Evolutionary conservation across 371 early-diverging fungal genomes (phyloP).

Genomic region (Polyrhizophydium stewartii): DNA sequence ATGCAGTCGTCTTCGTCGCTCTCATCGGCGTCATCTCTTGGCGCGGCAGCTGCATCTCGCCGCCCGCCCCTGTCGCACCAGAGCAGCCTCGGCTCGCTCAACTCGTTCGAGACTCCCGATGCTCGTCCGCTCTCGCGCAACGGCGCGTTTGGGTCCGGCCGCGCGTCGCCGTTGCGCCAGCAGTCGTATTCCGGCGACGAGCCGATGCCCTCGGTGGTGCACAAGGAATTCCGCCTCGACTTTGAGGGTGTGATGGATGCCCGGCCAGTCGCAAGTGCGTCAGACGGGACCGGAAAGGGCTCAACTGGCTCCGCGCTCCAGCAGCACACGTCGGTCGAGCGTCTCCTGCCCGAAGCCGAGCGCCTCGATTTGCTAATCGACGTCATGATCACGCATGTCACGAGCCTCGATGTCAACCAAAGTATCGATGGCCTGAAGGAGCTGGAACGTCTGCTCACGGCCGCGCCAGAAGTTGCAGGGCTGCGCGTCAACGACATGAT

Average conservation of each 20-base stretch:
- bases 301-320: background rate
- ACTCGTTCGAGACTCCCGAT: background rate
- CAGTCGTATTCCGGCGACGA: background rate
- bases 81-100: background rate
- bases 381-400: conserved; percentile 50
- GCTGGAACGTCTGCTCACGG: conserved; percentile 62
- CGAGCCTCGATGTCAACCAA: conserved; percentile 61
- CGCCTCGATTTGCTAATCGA: background rate
- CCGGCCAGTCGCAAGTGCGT: background rate
- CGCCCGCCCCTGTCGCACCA: background rate
- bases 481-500: conserved; percentile 65
- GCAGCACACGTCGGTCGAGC: background rate
- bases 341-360: background rate
- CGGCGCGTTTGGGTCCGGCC: background rate
- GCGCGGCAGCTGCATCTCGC: background rate
- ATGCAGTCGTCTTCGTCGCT: background rate
- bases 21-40: background rate
- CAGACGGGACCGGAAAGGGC: background rate
- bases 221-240: background rate
- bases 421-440: conserved; percentile 80
- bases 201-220: background rate
- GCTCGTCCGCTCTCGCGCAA: background rate
- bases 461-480: conserved; percentile 47
- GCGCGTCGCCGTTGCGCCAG: too few relatives aligned
- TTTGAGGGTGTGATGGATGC: background rate